phyloP scores from a whole-genome alignment of 345 rosid species.

The Bruguiera gymnorhiza region DNA sequence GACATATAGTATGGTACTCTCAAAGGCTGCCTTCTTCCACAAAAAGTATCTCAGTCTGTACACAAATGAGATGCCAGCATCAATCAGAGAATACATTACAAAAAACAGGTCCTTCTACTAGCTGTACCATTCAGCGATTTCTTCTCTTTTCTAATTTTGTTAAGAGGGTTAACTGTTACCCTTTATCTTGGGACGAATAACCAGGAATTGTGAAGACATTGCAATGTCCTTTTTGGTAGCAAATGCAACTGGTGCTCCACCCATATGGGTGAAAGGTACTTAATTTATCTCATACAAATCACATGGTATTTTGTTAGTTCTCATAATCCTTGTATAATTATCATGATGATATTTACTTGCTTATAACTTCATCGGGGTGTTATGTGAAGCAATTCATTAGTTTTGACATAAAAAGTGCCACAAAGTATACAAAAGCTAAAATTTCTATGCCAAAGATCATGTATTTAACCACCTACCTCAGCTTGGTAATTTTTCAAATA shows the following conservation, averaged over 20 bases:
- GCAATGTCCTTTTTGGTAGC: slow-evolving; percentile 99
- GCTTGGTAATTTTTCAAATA: too few species aligned
- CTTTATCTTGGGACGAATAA: slow-evolving; percentile 20
- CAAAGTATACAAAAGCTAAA: not conserved
- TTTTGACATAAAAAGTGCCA: not conserved
- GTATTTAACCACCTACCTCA: too few species aligned
- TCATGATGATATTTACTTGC: not conserved
- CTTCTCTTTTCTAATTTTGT: not conserved
- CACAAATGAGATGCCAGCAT: slow-evolving; percentile 81
- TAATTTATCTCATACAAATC: not conserved
- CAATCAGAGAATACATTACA: slow-evolving; percentile 60
- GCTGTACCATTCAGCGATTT: not conserved
- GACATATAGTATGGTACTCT: slow-evolving; percentile 88
- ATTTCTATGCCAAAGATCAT: too few species aligned
- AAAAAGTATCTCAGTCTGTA: slow-evolving; percentile 78
- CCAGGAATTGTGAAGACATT: slow-evolving; percentile 98
- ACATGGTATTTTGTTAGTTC: not conserved
- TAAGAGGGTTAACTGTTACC: slow-evolving; percentile 15
- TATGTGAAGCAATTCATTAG: not conserved
- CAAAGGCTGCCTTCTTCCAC: slow-evolving; percentile 97
- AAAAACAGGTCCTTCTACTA: slow-evolving; percentile 62
- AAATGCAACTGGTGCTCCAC: slow-evolving; percentile 82
- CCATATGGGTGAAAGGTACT: slow-evolving; percentile 93
- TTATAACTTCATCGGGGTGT: not conserved
- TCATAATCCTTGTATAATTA: not conserved